These are phyloP conservation scores for Comarum palustre DNA, from an alignment of 306 rosid genomes.

Conservation along the genomic window DNA sequence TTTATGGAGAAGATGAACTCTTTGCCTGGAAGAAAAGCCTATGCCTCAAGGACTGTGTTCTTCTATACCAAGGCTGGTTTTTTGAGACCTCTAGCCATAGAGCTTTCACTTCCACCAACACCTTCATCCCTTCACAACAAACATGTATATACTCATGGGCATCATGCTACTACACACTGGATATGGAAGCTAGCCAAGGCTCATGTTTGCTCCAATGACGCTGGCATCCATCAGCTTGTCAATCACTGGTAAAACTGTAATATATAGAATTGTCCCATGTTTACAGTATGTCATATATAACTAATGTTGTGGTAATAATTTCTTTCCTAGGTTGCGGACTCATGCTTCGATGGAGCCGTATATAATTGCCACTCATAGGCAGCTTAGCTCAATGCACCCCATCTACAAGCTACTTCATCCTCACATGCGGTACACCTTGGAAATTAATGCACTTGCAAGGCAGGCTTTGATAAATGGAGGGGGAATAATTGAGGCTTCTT, in stretches of 20 bases:
- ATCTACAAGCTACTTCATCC: constrained; percentile 84
- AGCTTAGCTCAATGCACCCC: constrained; percentile 92
- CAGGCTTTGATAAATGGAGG: constrained; percentile 89
- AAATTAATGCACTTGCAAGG: constrained; percentile 84
- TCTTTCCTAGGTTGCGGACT: constrained; percentile 81
- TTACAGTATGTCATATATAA: not conserved
- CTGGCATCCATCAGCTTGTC: constrained; percentile 88
- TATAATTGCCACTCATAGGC: constrained; percentile 85
- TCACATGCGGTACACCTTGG: constrained; percentile 92
- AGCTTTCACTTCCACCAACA: constrained; percentile 76
- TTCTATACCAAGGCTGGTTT: constrained; percentile 41
- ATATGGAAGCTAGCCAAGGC: constrained; percentile 96
- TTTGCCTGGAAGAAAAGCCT: constrained; percentile 69
- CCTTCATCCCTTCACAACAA: constrained; percentile 47
- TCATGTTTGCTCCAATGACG: constrained; percentile 87
- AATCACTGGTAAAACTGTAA: constrained; percentile 71
- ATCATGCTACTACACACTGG: constrained; percentile 83
- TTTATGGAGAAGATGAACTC: constrained; percentile 78
- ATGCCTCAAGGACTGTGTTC: constrained; percentile 82
- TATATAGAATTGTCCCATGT: not conserved
- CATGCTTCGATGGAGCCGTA: constrained; percentile 95
- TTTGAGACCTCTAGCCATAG: constrained; percentile 72
- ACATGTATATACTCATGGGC: constrained; percentile 68
- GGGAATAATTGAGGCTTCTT: constrained; percentile 82
- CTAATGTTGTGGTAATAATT: constrained; percentile 23